phyloP scores from a whole-genome alignment of 2,329 filamentous ascomycete species.

The Pseudogymnoascus sp. region DNA sequence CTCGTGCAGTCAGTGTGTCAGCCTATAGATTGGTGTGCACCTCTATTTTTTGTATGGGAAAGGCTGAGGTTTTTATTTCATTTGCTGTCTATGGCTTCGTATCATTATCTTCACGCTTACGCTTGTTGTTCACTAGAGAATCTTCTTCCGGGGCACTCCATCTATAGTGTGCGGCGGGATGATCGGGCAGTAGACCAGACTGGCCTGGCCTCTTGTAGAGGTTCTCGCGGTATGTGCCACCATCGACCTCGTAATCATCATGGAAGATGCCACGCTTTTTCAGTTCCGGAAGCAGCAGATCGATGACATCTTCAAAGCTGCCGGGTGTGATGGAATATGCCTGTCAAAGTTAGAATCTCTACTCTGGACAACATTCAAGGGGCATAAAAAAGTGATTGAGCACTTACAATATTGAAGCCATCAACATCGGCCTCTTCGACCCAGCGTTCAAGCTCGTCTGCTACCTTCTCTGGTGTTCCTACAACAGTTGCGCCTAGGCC shows the following conservation, averaged over 20 bases:
- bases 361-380: slow-evolving; percentile 26
- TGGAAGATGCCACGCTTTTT: slow-evolving; percentile 48
- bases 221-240: slow-evolving; percentile 54
- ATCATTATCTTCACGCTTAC: slow-evolving; percentile 2
- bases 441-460: slow-evolving; percentile 59
- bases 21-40: not conserved
- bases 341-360: not conserved
- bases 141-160: slow-evolving; percentile 3
- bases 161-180: slow-evolving; percentile 22
- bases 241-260: slow-evolving; percentile 43
- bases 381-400: slow-evolving; percentile 8
- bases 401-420: slow-evolving; percentile 61
- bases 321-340: slow-evolving; percentile 57
- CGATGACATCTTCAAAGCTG: slow-evolving; percentile 59
- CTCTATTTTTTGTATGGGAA: not conserved
- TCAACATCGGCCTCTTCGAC: slow-evolving; percentile 60
- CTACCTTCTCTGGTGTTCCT: slow-evolving; percentile 55
- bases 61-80: not conserved
- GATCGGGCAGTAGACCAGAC: slow-evolving; percentile 41
- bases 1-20: not conserved
- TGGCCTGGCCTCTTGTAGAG: slow-evolving; percentile 44
- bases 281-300: slow-evolving; percentile 57
- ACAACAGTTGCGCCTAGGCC: slow-evolving; percentile 57
- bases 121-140: not conserved
- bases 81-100: not conserved